Conservation (phyloP, 345 rosid genomes). For the Streptanthus diversifolius region DNA sequence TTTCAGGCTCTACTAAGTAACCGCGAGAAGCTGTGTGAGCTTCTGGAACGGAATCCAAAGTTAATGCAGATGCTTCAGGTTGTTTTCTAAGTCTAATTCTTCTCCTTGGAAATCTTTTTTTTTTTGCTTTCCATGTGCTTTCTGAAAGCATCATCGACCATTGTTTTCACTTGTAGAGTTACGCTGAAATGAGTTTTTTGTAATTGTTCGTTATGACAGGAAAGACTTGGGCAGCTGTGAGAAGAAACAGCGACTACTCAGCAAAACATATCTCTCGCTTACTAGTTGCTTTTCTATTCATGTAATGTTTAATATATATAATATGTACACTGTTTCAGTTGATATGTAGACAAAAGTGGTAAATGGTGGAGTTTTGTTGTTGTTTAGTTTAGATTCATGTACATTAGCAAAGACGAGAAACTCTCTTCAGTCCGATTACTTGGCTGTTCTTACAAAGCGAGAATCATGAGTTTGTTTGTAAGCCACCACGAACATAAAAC, state of each 20-base stretch:
- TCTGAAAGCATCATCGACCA: background rate
- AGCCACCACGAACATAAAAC: background rate
- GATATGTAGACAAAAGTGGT: slow-evolving; percentile 10
- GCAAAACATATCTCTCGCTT: slow-evolving; percentile 1
- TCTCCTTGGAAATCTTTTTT: background rate
- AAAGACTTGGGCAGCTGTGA: slow-evolving; percentile 72
- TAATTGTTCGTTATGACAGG: slow-evolving; percentile 49
- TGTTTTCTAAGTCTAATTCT: background rate
- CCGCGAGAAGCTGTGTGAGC: slow-evolving; percentile 93
- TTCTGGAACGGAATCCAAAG: slow-evolving; percentile 94
- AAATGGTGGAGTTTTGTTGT: slow-evolving; percentile 23
- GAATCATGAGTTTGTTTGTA: background rate
- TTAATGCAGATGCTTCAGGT: slow-evolving; percentile 99
- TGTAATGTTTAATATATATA: slow-evolving; percentile 8
- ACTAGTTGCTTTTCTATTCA: background rate
- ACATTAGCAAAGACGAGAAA: slow-evolving; percentile 16
- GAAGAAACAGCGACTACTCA: slow-evolving; percentile 6
- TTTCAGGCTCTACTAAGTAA: slow-evolving; percentile 80
- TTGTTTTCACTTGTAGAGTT: slow-evolving; percentile 10
- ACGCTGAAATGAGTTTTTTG: slow-evolving; percentile 10
- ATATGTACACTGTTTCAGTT: slow-evolving; percentile 31
- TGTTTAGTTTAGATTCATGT: slow-evolving; percentile 28
- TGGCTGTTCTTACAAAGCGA: background rate
- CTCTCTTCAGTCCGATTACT: background rate
- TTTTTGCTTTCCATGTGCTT: background rate